phyloP scores from a whole-genome alignment of 2,329 filamentous ascomycete species.

The Sporothrix brunneoviolacea region DNA sequence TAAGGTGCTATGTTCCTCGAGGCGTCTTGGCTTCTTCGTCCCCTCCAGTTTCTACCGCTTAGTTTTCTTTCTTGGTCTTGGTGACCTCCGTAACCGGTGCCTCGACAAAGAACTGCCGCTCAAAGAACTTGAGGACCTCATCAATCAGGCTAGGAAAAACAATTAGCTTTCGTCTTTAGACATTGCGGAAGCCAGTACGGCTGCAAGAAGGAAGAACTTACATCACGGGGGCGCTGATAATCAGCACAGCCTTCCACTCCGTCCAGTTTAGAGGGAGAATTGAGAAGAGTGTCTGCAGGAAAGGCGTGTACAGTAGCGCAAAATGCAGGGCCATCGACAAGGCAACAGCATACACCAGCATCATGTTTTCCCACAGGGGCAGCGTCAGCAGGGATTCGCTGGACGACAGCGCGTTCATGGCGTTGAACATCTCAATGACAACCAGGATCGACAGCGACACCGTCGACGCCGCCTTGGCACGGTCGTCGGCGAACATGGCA shows the following conservation, averaged over 20 bases:
- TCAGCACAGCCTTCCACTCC: constrained; percentile 88
- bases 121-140: constrained; percentile 71
- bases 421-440: constrained; percentile 99
- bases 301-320: constrained; percentile 82
- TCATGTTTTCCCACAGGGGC: constrained; percentile 97
- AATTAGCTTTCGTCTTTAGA: no score
- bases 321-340: constrained; percentile 95
- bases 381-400: constrained; percentile 91
- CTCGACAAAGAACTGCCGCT: constrained; percentile 60
- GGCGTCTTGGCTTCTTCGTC: not conserved
- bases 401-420: constrained; percentile 94
- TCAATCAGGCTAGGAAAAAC: constrained; percentile 56
- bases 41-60: constrained; percentile 21
- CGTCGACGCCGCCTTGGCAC: constrained; percentile 84
- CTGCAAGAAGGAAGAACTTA: constrained; percentile 58
- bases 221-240: constrained; percentile 88
- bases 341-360: constrained; percentile 89
- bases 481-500: constrained; percentile 79
- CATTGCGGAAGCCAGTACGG: no score
- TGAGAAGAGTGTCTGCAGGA: constrained; percentile 82
- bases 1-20: not conserved
- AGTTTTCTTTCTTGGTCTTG: constrained; percentile 49
- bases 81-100: constrained; percentile 29
- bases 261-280: constrained; percentile 78
- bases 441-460: constrained; percentile 88